Evolutionary conservation across 179 eudicot species (phyloP).

Genomic region (Vitellaria paradoxa): DNA sequence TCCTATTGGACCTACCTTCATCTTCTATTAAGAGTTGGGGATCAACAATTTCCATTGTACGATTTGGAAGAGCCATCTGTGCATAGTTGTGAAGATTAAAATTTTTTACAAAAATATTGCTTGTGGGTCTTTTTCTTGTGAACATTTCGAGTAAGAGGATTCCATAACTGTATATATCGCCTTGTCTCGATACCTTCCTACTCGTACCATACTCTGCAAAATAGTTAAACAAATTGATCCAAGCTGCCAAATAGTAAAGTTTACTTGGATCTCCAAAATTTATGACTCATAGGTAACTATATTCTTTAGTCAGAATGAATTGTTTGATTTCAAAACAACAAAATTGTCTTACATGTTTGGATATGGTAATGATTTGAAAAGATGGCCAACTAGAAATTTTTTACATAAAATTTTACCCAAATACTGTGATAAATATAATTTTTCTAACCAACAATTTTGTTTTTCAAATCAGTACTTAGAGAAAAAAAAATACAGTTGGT

Average conservation of each 20-base stretch:
- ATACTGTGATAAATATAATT: too few relatives aligned
- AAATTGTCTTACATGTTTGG: too few relatives aligned
- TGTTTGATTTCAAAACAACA: too few relatives aligned
- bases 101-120: slow-evolving; percentile 5
- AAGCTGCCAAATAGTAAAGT: neutral
- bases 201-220: slow-evolving; percentile 21
- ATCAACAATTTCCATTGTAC: slow-evolving; percentile 14
- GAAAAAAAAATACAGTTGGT: too few relatives aligned
- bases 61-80: slow-evolving; percentile 10
- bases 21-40: neutral
- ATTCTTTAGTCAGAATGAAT: too few relatives aligned
- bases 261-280: neutral
- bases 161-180: slow-evolving; percentile 21
- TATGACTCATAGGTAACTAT: neutral
- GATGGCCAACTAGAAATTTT: too few relatives aligned
- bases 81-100: slow-evolving; percentile 11
- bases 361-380: too few relatives aligned
- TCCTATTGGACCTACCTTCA: too few relatives aligned
- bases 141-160: slow-evolving; percentile 19
- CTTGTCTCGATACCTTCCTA: slow-evolving; percentile 12
- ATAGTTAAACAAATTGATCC: neutral
- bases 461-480: too few relatives aligned
- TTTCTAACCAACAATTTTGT: too few relatives aligned
- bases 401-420: too few relatives aligned
- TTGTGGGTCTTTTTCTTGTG: slow-evolving; percentile 14